Percentiles rank a stretch among this genome's conserved stretches.
These are phyloP conservation scores for Madurella mycetomatis DNA, from an alignment of 2,329 filamentous ascomycete species.

Conservation along the genomic window DNA sequence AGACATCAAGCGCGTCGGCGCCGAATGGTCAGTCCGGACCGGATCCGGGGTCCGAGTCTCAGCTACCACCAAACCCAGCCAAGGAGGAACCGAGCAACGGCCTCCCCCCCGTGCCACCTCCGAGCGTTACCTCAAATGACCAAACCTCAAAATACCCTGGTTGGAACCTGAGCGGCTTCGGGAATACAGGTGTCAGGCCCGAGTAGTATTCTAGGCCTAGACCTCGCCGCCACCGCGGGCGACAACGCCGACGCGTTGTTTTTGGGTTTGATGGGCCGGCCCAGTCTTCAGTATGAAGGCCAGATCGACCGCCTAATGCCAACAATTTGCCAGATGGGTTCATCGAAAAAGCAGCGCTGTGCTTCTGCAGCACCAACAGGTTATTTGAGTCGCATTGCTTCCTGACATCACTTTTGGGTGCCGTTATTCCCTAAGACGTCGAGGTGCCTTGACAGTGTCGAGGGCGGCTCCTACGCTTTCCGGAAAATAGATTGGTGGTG, in stretches of 20 bases:
- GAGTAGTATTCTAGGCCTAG: conserved; percentile 24
- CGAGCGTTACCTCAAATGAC: conserved; percentile 26
- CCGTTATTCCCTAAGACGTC: not conserved
- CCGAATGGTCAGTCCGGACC: conserved; percentile 23
- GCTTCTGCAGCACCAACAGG: not conserved
- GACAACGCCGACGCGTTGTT: too few species aligned
- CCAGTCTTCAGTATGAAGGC: not conserved
- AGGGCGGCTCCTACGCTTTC: conserved; percentile 1
- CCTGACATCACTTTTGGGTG: not conserved
- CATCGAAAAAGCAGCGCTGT: not conserved
- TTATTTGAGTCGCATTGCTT: not conserved
- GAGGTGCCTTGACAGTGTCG: conserved; percentile 18
- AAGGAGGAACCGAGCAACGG: conserved; percentile 25
- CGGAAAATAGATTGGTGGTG: not conserved
- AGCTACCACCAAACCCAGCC: conserved; percentile 23
- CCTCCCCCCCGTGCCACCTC: conserved; percentile 34
- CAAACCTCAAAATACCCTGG: conserved; percentile 34
- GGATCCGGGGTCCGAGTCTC: conserved; percentile 3
- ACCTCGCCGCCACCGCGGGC: not conserved
- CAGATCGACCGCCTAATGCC: not conserved
- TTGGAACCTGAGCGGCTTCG: conserved; percentile 39
- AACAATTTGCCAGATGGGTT: not conserved
- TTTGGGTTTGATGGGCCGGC: not conserved
- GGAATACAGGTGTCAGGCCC: conserved; percentile 36
- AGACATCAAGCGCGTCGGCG: conserved; percentile 22